A percentile compares a stretch with the other conserved stretches of the same genome.
Conservation (phyloP, 2,329 filamentous ascomycete genomes). For the Aspergillus latus region DNA sequence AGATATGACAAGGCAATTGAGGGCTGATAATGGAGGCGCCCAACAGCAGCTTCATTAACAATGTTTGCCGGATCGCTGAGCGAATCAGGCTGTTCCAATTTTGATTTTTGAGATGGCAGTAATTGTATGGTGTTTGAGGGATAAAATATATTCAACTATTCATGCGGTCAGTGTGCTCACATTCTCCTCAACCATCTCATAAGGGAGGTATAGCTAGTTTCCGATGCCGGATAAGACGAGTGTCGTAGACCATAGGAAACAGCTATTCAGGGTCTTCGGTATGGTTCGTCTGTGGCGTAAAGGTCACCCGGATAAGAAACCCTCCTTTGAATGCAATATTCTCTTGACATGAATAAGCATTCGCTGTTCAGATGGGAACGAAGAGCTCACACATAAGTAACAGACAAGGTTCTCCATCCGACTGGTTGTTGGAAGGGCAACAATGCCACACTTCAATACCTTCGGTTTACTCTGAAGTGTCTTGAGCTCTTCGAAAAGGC, state of each 20-base stretch:
- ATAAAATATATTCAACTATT: slow-evolving; percentile 47
- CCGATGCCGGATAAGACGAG: too few relatives aligned
- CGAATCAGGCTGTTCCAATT: slow-evolving; percentile 52
- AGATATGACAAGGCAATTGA: too few relatives aligned
- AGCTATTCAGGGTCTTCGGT: too few relatives aligned
- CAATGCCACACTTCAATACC: slow-evolving; percentile 34
- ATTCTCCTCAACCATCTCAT: too few relatives aligned
- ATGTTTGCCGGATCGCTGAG: slow-evolving; percentile 58
- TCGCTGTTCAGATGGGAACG: too few relatives aligned
- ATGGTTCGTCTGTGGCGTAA: too few relatives aligned
- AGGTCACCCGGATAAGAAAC: too few relatives aligned
- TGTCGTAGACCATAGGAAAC: too few relatives aligned
- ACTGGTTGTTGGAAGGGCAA: slow-evolving; percentile 39
- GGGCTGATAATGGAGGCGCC: slow-evolving; percentile 56
- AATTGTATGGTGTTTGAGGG: slow-evolving; percentile 49
- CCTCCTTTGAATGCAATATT: too few relatives aligned
- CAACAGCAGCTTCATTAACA: slow-evolving; percentile 56
- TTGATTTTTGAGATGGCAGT: slow-evolving; percentile 55
- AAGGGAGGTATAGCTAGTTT: too few relatives aligned
- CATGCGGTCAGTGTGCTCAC: slow-evolving; percentile 25
- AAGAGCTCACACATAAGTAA: slow-evolving; percentile 29
- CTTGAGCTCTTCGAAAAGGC: slow-evolving; percentile 30
- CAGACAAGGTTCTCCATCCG: slow-evolving; percentile 43
- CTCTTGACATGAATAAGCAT: too few relatives aligned
- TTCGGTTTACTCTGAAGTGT: slow-evolving; percentile 33